phyloP scores from a whole-genome alignment of 768 basidiomycete genomes.

The Tephrocybe sp. region DNA sequence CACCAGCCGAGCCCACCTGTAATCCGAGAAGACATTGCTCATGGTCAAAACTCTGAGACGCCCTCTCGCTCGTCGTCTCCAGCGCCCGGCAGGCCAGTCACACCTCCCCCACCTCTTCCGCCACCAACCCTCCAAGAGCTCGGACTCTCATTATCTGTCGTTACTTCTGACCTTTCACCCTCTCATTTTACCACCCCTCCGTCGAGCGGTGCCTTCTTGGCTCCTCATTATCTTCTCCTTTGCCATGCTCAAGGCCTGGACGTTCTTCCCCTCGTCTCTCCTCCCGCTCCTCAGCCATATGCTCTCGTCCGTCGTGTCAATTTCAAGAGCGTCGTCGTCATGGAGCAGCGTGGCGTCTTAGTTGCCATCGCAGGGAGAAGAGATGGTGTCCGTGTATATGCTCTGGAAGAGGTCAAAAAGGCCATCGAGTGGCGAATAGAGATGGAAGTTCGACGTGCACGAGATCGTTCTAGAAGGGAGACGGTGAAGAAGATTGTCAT shows the following conservation, averaged over 20 bases:
- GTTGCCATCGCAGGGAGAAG: conserved; percentile 86
- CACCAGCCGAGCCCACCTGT: conserved; percentile 24
- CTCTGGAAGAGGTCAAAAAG: conserved; percentile 82
- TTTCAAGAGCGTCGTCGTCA: conserved; percentile 87
- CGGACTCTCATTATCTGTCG: conserved; percentile 65
- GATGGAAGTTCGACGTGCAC: conserved; percentile 71
- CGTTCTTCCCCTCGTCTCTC: conserved; percentile 75
- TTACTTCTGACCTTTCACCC: conserved; percentile 70
- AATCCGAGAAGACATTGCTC: conserved; percentile 30
- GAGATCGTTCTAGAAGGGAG: conserved; percentile 69
- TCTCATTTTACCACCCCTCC: conserved; percentile 80
- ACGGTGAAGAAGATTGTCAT: conserved; percentile 54
- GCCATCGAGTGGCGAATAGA: conserved; percentile 89
- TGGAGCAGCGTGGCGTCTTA: conserved; percentile 90
- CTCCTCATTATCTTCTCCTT: conserved; percentile 79
- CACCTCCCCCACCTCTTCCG: conserved; percentile 72
- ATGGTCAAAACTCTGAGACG: conserved; percentile 31
- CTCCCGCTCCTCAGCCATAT: conserved; percentile 76
- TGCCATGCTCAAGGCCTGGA: conserved; percentile 88
- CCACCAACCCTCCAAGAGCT: conserved; percentile 74
- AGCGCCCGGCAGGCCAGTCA: conserved; percentile 47
- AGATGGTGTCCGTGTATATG: conserved; percentile 87
- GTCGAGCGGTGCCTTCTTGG: conserved; percentile 73
- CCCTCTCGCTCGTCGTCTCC: conserved; percentile 60
- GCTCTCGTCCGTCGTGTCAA: conserved; percentile 78